Evolutionary conservation across 768 basidiomycete genomes (phyloP).

Genomic region (Kwoniella dejecticola): DNA sequence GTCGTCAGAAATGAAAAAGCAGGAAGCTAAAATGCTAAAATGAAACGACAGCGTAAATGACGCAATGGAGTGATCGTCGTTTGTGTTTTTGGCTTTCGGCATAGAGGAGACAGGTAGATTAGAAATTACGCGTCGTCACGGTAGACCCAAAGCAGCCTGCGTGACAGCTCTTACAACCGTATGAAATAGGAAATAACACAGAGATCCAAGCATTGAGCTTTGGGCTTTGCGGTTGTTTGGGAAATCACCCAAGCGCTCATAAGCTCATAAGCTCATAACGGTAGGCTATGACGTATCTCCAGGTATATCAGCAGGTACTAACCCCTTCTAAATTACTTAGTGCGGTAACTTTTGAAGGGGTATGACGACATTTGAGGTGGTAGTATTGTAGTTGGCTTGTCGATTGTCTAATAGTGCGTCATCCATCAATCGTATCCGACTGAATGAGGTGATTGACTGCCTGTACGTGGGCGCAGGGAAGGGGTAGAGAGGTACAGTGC

Average conservation of each 20-base stretch:
- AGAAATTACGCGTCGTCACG: no score
- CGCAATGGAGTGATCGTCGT: no score
- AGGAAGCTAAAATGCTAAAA: no score
- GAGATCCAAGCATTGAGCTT: no score
- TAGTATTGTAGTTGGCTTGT: neutral
- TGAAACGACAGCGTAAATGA: no score
- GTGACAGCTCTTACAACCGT: no score
- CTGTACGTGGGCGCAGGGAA: neutral
- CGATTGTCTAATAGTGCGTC: neutral
- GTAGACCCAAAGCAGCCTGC: no score
- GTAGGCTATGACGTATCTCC: neutral
- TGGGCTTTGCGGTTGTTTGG: neutral
- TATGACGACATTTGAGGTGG: constrained; percentile 17
- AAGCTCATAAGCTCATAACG: neutral
- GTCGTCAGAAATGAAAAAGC: no score
- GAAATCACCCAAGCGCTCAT: neutral
- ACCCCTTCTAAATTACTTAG: neutral
- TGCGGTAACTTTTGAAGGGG: constrained; percentile 3
- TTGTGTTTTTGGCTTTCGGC: no score
- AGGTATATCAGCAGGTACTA: neutral
- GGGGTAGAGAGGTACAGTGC: neutral
- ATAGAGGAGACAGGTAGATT: no score
- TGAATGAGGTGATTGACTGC: neutral
- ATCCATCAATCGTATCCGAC: constrained; percentile 3
- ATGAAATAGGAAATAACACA: no score